Conservation (phyloP, 169 alveolate species). For the Fabrea salina region DNA sequence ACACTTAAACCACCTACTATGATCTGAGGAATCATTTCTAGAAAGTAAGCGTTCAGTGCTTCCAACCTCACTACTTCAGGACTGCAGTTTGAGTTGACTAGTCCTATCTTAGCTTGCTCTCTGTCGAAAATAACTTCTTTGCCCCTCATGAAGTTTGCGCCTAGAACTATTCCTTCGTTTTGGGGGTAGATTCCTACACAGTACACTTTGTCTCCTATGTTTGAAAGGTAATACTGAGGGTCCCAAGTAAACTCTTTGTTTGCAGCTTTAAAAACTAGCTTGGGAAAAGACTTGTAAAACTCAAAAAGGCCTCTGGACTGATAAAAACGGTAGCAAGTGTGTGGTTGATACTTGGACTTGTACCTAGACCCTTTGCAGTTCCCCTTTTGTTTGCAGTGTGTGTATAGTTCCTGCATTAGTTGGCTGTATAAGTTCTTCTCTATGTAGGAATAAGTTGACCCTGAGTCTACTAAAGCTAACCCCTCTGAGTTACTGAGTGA, state of each 20-base stretch:
- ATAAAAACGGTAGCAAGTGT: neutral
- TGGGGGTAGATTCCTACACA: conserved; percentile 33
- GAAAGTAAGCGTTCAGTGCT: too few species aligned
- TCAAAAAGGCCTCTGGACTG: neutral
- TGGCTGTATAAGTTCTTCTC: conserved; percentile 15
- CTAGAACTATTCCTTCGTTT: conserved; percentile 42
- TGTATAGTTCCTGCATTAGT: conserved; percentile 3
- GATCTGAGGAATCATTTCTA: too few species aligned
- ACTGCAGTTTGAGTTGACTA: neutral
- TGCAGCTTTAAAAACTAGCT: neutral
- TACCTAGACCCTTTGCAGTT: neutral
- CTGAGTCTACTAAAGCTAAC: conserved; percentile 55
- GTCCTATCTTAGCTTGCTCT: conserved; percentile 51
- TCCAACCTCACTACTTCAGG: too few species aligned
- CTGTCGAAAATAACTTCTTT: conserved; percentile 67
- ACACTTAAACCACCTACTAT: too few species aligned
- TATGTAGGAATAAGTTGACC: conserved; percentile 60
- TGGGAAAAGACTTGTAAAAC: conserved; percentile 2
- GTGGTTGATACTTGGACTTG: neutral
- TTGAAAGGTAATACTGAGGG: conserved; percentile 33
- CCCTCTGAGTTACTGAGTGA: neutral
- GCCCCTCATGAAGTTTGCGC: conserved; percentile 59
- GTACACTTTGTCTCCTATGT: neutral
- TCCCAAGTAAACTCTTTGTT: conserved; percentile 21
- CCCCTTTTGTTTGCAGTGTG: neutral